Base-by-base conservation (phyloP, 805 yeast genomes). In the Yarrowia yakushimensis region DNA sequence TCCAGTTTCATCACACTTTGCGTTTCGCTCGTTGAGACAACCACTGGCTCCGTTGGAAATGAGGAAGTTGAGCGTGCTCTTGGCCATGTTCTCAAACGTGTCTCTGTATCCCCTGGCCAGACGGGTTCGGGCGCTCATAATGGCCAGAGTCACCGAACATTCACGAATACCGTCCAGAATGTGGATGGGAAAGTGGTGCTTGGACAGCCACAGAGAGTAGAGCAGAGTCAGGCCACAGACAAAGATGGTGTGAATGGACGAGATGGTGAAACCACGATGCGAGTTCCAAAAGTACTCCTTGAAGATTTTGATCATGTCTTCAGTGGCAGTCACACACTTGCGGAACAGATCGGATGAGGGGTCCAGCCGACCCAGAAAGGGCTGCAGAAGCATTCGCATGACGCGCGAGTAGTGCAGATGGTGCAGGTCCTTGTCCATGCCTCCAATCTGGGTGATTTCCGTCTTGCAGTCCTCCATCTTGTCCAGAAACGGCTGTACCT, bases 291-390 rank as follows among this genome's bases (percentile, higher is more conserved):
- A 87, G 69, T 83, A 84, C 13, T 81, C 83, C 66, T 84, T 83
- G 69, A 84, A 82, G 25, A 84, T 74, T 66, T 82, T 87, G 68
- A 88, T 84, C 39, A 85, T 82, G 69, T 84, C 86, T 27, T 88
- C 89, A 0, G 88, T 87, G 23, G 87, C 88, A 1, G 86, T 85
- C 69, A 85, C 88, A 70, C 89, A 85, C 70, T 85, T 87, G 60
- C 80, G 77, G 69, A 85, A 84, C 30, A 85, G 72, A 50, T 81
- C 76, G 69, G 83, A 85, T 67, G 81, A 82, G 5, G 88, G 88
- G 63, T 82, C 83, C 67, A 85, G 71, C 6, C 83, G 71, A 67
- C 84, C 88, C 63, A 85, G 69, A 69, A 82, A 85, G 11, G 90
- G 90, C 68, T 85, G 88, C 60, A 85, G 79, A 64, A 85, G 71